Percentiles rank a stretch among this genome's conserved stretches.
These are phyloP conservation scores for Pythium insidiosum DNA, from an alignment of 352 stramenopile species.

Conservation along the genomic window DNA sequence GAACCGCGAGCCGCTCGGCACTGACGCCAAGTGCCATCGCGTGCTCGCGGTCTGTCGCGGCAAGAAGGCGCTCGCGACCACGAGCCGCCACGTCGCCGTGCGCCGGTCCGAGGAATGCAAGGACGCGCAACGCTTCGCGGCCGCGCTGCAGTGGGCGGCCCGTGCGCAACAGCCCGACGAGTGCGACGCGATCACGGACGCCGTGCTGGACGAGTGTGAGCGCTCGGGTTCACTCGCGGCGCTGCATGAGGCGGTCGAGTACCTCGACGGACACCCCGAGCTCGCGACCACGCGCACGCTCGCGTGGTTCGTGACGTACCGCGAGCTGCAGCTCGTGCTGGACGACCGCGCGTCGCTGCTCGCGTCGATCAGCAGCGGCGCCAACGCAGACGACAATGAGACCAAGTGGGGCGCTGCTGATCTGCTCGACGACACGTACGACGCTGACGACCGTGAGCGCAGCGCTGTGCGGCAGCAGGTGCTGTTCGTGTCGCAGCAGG, in stretches of 20 bases:
- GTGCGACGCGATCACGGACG: constrained; percentile 45
- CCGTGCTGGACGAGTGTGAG: constrained; percentile 40
- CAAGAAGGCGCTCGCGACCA: constrained; percentile 27
- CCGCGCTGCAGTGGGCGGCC: constrained; percentile 58
- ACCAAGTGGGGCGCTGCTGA: no score
- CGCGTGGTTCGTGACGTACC: constrained; percentile 57
- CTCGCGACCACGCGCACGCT: constrained; percentile 40
- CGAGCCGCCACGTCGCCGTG: constrained; percentile 25
- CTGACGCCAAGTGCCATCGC: constrained; percentile 50
- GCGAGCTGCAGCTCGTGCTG: constrained; percentile 57
- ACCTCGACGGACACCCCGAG: constrained; percentile 38
- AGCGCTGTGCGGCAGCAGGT: constrained; percentile 28
- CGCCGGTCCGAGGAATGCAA: constrained; percentile 37
- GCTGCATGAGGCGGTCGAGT: constrained; percentile 63
- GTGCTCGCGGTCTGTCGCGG: constrained; percentile 45
- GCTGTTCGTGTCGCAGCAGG: constrained; percentile 54
- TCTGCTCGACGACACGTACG: constrained; percentile 6
- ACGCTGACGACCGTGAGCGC: constrained; percentile 12
- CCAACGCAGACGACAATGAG: no score
- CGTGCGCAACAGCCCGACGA: constrained; percentile 48
- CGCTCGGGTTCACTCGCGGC: constrained; percentile 23
- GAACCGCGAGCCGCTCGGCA: constrained; percentile 34
- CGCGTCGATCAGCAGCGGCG: no score
- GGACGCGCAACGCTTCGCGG: constrained; percentile 24
- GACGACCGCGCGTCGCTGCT: constrained; percentile 53